Percentiles rank a stretch among this genome's conserved stretches.
Evolutionary conservation across 805 yeast species (phyloP).

Genomic region (Candida nanaspora): DNA sequence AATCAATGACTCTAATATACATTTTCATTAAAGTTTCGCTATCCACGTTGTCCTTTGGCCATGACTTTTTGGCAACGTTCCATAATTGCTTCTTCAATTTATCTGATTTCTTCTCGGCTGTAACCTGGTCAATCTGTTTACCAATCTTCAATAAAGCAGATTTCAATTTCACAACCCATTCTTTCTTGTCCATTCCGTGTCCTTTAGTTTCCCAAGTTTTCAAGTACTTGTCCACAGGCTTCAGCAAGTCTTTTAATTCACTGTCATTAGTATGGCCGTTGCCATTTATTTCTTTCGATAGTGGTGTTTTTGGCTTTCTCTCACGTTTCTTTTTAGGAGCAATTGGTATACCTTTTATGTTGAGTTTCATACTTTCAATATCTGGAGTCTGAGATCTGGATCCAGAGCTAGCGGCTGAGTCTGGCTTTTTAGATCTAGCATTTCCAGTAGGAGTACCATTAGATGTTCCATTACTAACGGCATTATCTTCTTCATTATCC

Average conservation of each 20-base stretch:
- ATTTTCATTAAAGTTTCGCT: slow-evolving; percentile 23
- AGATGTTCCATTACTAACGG: background rate
- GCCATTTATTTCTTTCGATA: background rate
- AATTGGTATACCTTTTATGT: background rate
- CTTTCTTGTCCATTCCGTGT: slow-evolving; percentile 24
- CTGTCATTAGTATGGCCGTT: background rate
- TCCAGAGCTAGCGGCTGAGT: slow-evolving; percentile 2
- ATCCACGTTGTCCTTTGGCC: slow-evolving; percentile 27
- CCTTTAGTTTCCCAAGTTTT: slow-evolving; percentile 25
- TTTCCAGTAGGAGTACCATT: background rate
- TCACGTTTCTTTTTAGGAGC: slow-evolving; percentile 1
- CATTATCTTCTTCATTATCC: slow-evolving; percentile 3
- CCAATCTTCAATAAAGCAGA: slow-evolving; percentile 23
- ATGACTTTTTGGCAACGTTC: slow-evolving; percentile 23
- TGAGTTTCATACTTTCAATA: background rate
- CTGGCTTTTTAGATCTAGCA: background rate
- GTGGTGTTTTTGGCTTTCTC: background rate
- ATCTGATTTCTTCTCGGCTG: slow-evolving; percentile 8
- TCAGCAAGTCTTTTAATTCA: slow-evolving; percentile 6
- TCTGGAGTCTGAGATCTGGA: slow-evolving; percentile 5
- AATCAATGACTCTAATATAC: slow-evolving; percentile 14
- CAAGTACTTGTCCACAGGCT: slow-evolving; percentile 21
- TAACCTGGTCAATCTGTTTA: slow-evolving; percentile 20
- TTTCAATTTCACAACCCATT: slow-evolving; percentile 24
- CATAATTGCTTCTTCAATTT: slow-evolving; percentile 21